Conservation (phyloP, 345 rosid species). For the Eucalyptus brandiana region DNA sequence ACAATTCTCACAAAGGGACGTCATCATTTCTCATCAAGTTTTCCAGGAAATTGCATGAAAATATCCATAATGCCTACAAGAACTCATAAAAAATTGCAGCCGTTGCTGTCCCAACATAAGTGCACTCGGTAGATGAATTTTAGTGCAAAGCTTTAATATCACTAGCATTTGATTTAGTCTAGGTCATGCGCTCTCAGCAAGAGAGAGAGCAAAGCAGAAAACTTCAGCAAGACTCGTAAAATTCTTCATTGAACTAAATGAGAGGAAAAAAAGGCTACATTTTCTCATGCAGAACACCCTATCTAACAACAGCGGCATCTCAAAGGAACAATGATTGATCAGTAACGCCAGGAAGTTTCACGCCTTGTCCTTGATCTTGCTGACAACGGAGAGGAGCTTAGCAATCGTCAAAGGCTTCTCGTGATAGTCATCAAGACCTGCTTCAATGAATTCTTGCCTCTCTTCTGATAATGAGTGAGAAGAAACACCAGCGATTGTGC, state of each 20-base stretch:
- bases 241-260: neutral
- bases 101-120: neutral
- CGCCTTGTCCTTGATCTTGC: slow-evolving; percentile 3
- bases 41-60: neutral
- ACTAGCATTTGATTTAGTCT: neutral
- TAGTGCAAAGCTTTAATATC: neutral
- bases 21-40: neutral
- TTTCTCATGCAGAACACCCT: neutral
- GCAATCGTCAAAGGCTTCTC: slow-evolving; percentile 75
- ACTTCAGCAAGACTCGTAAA: neutral
- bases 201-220: neutral
- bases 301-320: neutral
- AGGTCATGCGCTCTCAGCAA: neutral
- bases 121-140: neutral
- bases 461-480: slow-evolving; percentile 25
- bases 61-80: neutral
- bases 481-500: slow-evolving; percentile 63
- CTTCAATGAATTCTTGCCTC: slow-evolving; percentile 50
- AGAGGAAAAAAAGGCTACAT: neutral
- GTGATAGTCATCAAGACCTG: slow-evolving; percentile 69
- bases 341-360: neutral
- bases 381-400: slow-evolving; percentile 45
- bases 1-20: neutral
- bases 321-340: neutral
- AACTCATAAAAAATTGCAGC: neutral